Conservation (phyloP, 2,329 filamentous ascomycete genomes). For the Diaporthe sp. region DNA sequence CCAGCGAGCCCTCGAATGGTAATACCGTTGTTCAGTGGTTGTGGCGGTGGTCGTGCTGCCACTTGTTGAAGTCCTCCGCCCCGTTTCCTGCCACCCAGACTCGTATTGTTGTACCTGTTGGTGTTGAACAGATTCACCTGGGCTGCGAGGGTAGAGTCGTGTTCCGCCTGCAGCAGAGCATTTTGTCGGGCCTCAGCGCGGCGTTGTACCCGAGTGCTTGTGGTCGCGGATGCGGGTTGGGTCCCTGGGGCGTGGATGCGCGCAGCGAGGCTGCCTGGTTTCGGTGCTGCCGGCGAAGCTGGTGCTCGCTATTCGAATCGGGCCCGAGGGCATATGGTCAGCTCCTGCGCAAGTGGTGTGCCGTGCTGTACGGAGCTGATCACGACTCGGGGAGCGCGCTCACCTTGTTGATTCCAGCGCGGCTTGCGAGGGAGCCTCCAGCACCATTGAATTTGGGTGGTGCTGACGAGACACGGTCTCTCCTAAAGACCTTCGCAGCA, state of each 20-base stretch:
- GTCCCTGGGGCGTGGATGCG: constrained; percentile 55
- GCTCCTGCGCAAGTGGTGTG: constrained; percentile 39
- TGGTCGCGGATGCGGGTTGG: constrained; percentile 41
- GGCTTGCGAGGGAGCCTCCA: constrained; percentile 73
- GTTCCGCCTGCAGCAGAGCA: constrained; percentile 54
- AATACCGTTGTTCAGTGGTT: constrained; percentile 59
- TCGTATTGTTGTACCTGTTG: constrained; percentile 38
- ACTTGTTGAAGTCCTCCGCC: constrained; percentile 32
- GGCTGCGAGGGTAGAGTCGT: constrained; percentile 44
- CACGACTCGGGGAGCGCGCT: constrained; percentile 28
- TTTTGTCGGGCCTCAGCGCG: constrained; percentile 21
- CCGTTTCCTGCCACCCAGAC: constrained; percentile 36
- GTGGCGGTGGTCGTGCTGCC: constrained; percentile 47
- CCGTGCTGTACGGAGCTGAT: constrained; percentile 44
- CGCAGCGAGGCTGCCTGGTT: constrained; percentile 54
- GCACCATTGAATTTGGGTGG: constrained; percentile 58
- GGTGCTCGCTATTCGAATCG: constrained; percentile 32
- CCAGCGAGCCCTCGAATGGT: constrained; percentile 80
- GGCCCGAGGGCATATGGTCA: background rate
- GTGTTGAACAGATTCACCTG: constrained; percentile 46
- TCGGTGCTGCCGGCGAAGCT: constrained; percentile 43
- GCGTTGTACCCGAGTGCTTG: constrained; percentile 48
- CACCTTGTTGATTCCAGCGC: constrained; percentile 80
- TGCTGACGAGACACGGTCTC: constrained; percentile 66
- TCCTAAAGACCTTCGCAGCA: constrained; percentile 78